These are phyloP conservation scores for Aspergillus sp. DNA, from an alignment of 2,329 filamentous ascomycete genomes.

Conservation along the genomic window DNA sequence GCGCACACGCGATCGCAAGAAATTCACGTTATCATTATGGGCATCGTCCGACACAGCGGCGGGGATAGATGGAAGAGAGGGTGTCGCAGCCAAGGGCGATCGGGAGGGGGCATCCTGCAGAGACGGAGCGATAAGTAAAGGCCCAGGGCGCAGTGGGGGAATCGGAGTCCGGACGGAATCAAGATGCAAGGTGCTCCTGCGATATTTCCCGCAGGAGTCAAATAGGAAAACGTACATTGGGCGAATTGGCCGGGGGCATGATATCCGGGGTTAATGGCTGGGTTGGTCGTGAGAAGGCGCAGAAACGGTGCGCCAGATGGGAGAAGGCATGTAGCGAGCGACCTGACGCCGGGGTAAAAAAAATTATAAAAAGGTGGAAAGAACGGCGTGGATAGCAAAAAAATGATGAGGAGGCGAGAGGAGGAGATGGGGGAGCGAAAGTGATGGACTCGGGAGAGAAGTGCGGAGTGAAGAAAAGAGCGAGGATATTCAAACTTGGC, in stretches of 20 bases:
- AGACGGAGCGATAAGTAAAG: constrained; percentile 1
- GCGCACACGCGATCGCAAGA: constrained; percentile 45
- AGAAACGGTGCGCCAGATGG: constrained; percentile 11
- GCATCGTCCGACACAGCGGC: constrained; percentile 46
- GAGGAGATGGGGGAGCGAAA: background rate
- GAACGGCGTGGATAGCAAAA: background rate
- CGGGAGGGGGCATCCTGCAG: constrained; percentile 18
- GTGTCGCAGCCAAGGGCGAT: constrained; percentile 21
- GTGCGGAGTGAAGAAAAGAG: background rate
- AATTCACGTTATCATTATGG: constrained; percentile 52
- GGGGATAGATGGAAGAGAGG: constrained; percentile 53
- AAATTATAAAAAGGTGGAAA: background rate
- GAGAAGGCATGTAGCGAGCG: constrained; percentile 5
- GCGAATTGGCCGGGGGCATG: constrained; percentile 47
- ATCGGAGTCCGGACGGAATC: background rate
- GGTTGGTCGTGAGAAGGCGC: constrained; percentile 6
- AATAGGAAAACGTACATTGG: constrained; percentile 37
- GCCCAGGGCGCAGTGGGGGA: constrained; percentile 2
- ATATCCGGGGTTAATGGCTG: constrained; percentile 3
- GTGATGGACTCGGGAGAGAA: background rate
- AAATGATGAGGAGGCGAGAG: background rate
- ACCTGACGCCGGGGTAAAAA: background rate
- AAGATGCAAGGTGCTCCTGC: background rate
- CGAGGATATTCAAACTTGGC: constrained; percentile 1
- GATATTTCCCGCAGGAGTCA: background rate